phyloP scores from a whole-genome alignment of 495 filamentous ascomycete genomes.

The Daldinia caldariorum region DNA sequence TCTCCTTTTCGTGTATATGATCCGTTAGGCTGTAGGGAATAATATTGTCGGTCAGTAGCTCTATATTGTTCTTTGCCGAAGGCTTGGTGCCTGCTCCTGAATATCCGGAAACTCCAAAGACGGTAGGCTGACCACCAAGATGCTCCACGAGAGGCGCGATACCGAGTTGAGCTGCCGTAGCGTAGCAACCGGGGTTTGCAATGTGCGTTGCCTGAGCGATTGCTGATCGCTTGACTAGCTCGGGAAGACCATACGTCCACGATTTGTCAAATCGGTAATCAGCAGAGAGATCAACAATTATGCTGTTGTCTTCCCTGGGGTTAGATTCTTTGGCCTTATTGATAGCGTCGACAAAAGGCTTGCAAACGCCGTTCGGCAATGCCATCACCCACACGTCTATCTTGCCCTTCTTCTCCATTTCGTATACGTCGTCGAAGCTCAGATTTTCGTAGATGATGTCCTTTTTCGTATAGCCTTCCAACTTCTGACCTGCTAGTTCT shows the following conservation, averaged over 20 bases:
- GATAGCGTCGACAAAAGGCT: slow-evolving; percentile 93
- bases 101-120: slow-evolving; percentile 96
- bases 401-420: slow-evolving; percentile 89
- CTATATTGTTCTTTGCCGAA: slow-evolving; percentile 92
- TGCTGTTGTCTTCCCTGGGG: slow-evolving; percentile 66
- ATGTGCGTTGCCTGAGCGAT: slow-evolving; percentile 88
- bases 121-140: slow-evolving; percentile 81
- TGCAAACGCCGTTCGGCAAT: slow-evolving; percentile 95
- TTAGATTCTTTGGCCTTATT: slow-evolving; percentile 69
- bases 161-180: slow-evolving; percentile 93
- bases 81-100: slow-evolving; percentile 97
- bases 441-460: slow-evolving; percentile 95
- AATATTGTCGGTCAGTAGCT: slow-evolving; percentile 86
- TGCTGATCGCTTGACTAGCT: slow-evolving; percentile 78
- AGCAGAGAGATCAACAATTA: slow-evolving; percentile 93
- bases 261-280: slow-evolving; percentile 91
- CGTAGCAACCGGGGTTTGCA: slow-evolving; percentile 95
- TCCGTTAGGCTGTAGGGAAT: slow-evolving; percentile 93
- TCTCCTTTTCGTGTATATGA: slow-evolving; percentile 96
- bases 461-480: slow-evolving; percentile 92
- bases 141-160: slow-evolving; percentile 84
- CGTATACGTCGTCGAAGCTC: slow-evolving; percentile 85
- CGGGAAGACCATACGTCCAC: slow-evolving; percentile 97
- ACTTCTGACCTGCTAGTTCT: slow-evolving; percentile 88
- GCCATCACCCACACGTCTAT: slow-evolving; percentile 99